Percentiles rank a stretch among this genome's conserved stretches.
phyloP scores from a whole-genome alignment of 495 filamentous ascomycete genomes.

The Trichocladium uniseriatum region DNA sequence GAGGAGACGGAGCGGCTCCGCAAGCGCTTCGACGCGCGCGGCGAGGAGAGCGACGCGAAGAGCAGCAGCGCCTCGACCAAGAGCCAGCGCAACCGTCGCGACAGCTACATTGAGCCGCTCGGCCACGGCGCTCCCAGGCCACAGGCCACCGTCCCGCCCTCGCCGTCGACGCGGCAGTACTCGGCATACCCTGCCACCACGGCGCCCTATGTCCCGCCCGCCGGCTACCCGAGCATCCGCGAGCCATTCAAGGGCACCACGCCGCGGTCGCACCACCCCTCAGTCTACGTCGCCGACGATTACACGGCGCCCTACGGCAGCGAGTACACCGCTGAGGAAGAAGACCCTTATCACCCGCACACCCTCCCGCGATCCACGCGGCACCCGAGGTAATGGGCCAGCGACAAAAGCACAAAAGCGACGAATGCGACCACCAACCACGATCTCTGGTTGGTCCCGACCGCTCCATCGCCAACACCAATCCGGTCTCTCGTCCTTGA shows the following conservation, averaged over 20 bases:
- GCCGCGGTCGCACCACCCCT: slow-evolving; percentile 19
- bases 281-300: slow-evolving; percentile 17
- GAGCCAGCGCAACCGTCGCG: slow-evolving; percentile 16
- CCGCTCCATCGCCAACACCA: slow-evolving; percentile 10
- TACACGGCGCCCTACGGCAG: slow-evolving; percentile 6
- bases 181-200: slow-evolving; percentile 8
- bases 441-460: slow-evolving; percentile 12
- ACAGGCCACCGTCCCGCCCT: slow-evolving; percentile 4
- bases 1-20: slow-evolving; percentile 22
- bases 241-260: slow-evolving; percentile 6
- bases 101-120: slow-evolving; percentile 31
- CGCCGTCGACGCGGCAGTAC: slow-evolving; percentile 10
- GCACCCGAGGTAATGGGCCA: slow-evolving; percentile 6
- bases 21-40: slow-evolving; percentile 19
- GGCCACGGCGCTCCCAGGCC: slow-evolving; percentile 24
- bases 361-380: slow-evolving; percentile 4
- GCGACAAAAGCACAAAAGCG: slow-evolving; percentile 6
- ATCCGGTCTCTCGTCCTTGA: slow-evolving; percentile 5
- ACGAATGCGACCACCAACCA: not conserved
- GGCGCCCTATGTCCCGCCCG: slow-evolving; percentile 8
- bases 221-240: slow-evolving; percentile 16
- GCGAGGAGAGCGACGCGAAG: slow-evolving; percentile 26
- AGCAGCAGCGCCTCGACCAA: slow-evolving; percentile 19
- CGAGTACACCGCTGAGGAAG: slow-evolving; percentile 9
- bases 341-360: slow-evolving; percentile 15